Evolutionary conservation across 768 basidiomycete species (phyloP), one percentile per base, ranked within the genome.

Genomic region (Hydnum rufescens): DNA sequence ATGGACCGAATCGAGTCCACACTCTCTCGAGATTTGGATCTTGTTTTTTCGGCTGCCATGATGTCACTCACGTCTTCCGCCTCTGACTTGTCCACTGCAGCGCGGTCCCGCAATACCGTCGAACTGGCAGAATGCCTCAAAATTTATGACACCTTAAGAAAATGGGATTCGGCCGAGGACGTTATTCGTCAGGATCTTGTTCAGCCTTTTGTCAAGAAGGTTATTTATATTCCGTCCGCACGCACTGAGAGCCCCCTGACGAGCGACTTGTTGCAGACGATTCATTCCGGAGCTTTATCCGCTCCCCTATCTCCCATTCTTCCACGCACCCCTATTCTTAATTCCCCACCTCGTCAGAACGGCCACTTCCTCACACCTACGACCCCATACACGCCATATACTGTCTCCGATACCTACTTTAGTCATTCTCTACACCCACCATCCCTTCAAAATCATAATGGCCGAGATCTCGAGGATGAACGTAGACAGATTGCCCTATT

Each of bases 131-230:
- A 90, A 59, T 85, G 85, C 61, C 65, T 92, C 42, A 67, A 75
- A 42, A 82, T 82, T 2, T 92, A 92, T 60, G 83, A 89, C 58
- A 64, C 73, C 4, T 67, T 99, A 49, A 74, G 78, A 8, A 74
- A 88, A 4, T 89, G 86, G 84, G 68, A 76, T 59, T 79, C 85
- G 57, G 93, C 90, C 1, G 92, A 93, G 65, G 84, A 89, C 54
- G 78, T 95, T 18, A 66, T 96, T 49, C 71, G 80, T 52, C 69
- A 68, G 50, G 76, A 81, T 42, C 68, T 95, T 32, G 73, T 89
- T 32, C 75, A 76, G 1, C 72, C 71, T 13, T 92, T 90, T 59
- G 71, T 89, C 5, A 78, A 75, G 59, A 82, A 83, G 71, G 89
- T 82, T 51, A 34, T 63, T 58, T n/a, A 30, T n/a, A 43, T 39